Conservation (phyloP, 768 basidiomycete species). For the Boletus sp. region DNA sequence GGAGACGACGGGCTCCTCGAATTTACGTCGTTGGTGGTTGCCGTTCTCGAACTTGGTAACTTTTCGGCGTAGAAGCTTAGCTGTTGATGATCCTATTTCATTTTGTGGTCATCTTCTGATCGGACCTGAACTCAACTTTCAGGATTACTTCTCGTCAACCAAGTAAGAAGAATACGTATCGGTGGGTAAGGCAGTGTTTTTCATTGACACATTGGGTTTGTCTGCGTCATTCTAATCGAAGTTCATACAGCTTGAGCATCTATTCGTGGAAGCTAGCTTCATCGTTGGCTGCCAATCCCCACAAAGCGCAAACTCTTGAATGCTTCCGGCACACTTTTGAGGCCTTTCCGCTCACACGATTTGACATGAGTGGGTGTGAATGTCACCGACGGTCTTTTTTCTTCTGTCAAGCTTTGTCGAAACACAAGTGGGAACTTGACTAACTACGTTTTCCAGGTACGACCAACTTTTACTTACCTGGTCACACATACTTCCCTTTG, state of each 20-base stretch:
- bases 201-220: neutral
- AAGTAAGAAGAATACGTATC: neutral
- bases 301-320: neutral
- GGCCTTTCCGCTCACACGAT: neutral
- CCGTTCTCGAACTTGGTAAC: neutral
- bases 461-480: neutral
- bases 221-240: neutral
- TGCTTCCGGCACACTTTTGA: neutral
- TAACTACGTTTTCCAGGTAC: conserved; percentile 3
- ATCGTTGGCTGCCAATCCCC: neutral
- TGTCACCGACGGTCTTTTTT: neutral
- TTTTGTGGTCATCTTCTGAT: neutral
- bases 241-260: neutral
- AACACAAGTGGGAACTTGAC: neutral
- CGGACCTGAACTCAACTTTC: conserved; percentile 4
- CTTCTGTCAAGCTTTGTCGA: neutral
- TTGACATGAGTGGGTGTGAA: neutral
- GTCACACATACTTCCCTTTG: neutral
- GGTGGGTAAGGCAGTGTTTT: neutral
- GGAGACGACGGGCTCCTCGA: neutral
- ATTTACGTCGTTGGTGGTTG: neutral
- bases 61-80: neutral
- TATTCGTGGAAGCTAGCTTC: conserved; percentile 1
- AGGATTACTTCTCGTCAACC: conserved; percentile 1
- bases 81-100: neutral